A percentile compares a stretch with the other conserved stretches of the same genome.
Conservation (phyloP, 1,139 yeast species). For the Hyphopichia burtonii region DNA sequence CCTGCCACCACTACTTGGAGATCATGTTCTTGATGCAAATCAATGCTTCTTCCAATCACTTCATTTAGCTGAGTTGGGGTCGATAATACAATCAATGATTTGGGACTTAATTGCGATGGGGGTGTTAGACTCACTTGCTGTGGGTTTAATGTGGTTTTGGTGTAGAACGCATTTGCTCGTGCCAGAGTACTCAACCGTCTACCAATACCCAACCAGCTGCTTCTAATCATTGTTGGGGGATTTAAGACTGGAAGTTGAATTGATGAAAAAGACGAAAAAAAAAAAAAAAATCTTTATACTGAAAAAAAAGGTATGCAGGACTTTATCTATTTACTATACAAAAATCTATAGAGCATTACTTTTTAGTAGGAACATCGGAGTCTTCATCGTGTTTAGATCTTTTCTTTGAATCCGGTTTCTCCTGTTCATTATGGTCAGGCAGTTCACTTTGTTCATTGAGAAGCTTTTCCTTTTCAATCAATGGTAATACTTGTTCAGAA, state of each 20-base stretch:
- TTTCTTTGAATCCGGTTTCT: too few species aligned
- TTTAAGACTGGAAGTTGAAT: too few species aligned
- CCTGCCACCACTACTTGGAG: constrained; percentile 51
- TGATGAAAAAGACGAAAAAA: neutral
- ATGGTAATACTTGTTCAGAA: constrained; percentile 13
- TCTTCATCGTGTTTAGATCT: too few species aligned
- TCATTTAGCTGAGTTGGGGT: constrained; percentile 43
- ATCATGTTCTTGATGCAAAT: constrained; percentile 23
- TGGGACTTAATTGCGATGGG: constrained; percentile 17
- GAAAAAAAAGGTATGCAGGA: too few species aligned
- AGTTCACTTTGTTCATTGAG: constrained; percentile 2
- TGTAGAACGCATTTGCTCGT: neutral
- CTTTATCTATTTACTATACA: too few species aligned
- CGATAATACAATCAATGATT: constrained; percentile 33
- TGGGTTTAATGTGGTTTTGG: constrained; percentile 22
- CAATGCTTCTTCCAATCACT: constrained; percentile 32
- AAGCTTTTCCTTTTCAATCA: constrained; percentile 9
- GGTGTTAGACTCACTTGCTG: constrained; percentile 5
- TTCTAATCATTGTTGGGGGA: neutral
- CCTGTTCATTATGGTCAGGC: neutral
- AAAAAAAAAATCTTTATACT: too few species aligned
- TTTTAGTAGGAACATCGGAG: too few species aligned
- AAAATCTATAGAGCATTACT: too few species aligned
- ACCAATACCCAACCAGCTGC: neutral
- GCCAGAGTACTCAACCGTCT: neutral